Percentiles rank a stretch among this genome's conserved stretches.
Conservation (phyloP, 2,329 filamentous ascomycete species). For the Gyromitra esculenta region DNA sequence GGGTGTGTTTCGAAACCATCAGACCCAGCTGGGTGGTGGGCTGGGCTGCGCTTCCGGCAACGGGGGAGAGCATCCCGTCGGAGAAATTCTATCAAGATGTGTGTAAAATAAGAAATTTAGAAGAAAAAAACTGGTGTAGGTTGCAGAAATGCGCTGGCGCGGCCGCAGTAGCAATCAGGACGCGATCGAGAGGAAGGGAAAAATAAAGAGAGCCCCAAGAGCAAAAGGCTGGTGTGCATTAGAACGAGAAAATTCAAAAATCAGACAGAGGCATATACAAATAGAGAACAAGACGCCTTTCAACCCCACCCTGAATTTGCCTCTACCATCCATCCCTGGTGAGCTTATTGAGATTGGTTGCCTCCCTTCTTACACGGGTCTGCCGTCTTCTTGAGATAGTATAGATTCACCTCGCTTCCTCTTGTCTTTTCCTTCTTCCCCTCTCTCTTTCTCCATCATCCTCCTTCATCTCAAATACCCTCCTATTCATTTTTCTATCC, state of each 20-base stretch:
- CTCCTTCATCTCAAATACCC: constrained; percentile 17
- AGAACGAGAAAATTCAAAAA: constrained; percentile 24
- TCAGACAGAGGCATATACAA: constrained; percentile 8
- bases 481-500: not conserved
- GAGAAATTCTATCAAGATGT: constrained; percentile 24
- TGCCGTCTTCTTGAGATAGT: constrained; percentile 36
- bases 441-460: constrained; percentile 26
- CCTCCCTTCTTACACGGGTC: constrained; percentile 43
- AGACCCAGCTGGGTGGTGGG: not conserved
- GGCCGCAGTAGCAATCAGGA: constrained; percentile 22
- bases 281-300: constrained; percentile 29
- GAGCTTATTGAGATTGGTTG: constrained; percentile 33
- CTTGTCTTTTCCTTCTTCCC: constrained; percentile 23
- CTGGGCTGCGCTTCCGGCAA: constrained; percentile 12
- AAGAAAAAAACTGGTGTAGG: constrained; percentile 16
- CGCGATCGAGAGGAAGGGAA: constrained; percentile 24
- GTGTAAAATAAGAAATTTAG: constrained; percentile 23
- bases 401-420: constrained; percentile 51
- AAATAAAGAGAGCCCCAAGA: constrained; percentile 3
- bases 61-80: constrained; percentile 27
- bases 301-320: constrained; percentile 42
- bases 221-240: constrained; percentile 2
- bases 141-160: constrained; percentile 8
- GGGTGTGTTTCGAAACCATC: constrained; percentile 20
- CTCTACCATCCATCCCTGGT: constrained; percentile 20